Conservation (phyloP, 2,329 filamentous ascomycete species). For the Xenosphaeropsis pyriputrescens region DNA sequence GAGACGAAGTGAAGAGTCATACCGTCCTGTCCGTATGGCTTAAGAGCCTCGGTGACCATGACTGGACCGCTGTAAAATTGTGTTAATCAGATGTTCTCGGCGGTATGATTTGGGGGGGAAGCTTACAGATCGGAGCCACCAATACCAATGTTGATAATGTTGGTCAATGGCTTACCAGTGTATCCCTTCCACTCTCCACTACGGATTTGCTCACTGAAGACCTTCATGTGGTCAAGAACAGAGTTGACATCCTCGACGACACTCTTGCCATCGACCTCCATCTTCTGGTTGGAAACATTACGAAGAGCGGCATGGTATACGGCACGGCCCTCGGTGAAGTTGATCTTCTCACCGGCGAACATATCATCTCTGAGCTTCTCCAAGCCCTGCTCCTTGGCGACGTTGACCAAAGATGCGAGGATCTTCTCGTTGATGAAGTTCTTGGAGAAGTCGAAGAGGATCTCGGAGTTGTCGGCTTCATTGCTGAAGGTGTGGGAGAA, state of each 20-base stretch:
- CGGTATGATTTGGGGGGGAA: background rate
- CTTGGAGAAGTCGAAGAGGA: constrained; percentile 98
- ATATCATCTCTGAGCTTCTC: constrained; percentile 93
- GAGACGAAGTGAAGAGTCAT: constrained; percentile 95
- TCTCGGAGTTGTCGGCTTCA: constrained; percentile 64
- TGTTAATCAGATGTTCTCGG: constrained; percentile 8
- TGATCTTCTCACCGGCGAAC: constrained; percentile 97
- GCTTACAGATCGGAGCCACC: constrained; percentile 94
- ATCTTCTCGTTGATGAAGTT: constrained; percentile 96
- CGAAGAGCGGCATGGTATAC: constrained; percentile 92
- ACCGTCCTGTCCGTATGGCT: constrained; percentile 77
- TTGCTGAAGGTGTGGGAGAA: constrained; percentile 78
- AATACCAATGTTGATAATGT: constrained; percentile 94
- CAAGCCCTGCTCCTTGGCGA: constrained; percentile 80
- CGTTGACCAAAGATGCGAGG: constrained; percentile 68
- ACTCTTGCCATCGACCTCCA: constrained; percentile 79
- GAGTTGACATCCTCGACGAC: constrained; percentile 88
- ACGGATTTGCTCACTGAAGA: constrained; percentile 89
- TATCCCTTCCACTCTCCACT: constrained; percentile 95
- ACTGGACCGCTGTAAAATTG: constrained; percentile 62
- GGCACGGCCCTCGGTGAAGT: constrained; percentile 94
- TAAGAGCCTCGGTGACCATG: constrained; percentile 97
- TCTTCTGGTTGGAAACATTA: constrained; percentile 71
- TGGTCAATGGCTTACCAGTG: constrained; percentile 94
- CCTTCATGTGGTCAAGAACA: constrained; percentile 94